phyloP scores from a whole-genome alignment of 805 yeast species.

The Sugiyamaella americana region DNA sequence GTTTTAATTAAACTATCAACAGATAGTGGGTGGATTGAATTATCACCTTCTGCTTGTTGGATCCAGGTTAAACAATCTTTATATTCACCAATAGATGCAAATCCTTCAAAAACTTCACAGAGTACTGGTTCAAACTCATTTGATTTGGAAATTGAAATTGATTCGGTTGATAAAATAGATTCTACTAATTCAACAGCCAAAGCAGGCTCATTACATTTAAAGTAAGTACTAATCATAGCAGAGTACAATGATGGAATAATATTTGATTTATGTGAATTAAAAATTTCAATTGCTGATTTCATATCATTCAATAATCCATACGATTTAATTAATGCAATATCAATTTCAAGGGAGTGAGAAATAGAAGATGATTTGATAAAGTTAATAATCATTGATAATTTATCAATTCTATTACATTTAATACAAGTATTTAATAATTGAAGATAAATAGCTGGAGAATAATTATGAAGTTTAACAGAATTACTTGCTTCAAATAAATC shows the following conservation, averaged over 20 bases:
- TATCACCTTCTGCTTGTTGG: conserved; percentile 19
- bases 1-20: conserved; percentile 15
- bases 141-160: conserved; percentile 5
- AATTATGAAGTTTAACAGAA: conserved; percentile 19
- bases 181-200: conserved; percentile 26
- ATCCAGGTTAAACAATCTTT: conserved; percentile 30
- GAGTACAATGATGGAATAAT: background rate
- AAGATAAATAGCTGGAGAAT: conserved; percentile 18
- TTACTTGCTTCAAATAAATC: conserved; percentile 29
- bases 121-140: conserved; percentile 7
- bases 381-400: background rate
- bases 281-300: conserved; percentile 7
- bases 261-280: conserved; percentile 15
- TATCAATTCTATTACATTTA: conserved; percentile 7
- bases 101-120: conserved; percentile 23
- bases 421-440: conserved; percentile 20
- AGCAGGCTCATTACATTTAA: conserved; percentile 21
- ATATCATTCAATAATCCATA: conserved; percentile 21
- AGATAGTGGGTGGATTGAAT: conserved; percentile 9
- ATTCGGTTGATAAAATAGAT: conserved; percentile 16
- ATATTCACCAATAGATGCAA: conserved; percentile 19
- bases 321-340: conserved; percentile 20
- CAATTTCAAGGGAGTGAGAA: conserved; percentile 10
- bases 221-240: conserved; percentile 27
- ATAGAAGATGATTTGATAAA: background rate